Evolutionary conservation across 345 rosid species (phyloP).

Genomic region (Gossypium thurberi): DNA sequence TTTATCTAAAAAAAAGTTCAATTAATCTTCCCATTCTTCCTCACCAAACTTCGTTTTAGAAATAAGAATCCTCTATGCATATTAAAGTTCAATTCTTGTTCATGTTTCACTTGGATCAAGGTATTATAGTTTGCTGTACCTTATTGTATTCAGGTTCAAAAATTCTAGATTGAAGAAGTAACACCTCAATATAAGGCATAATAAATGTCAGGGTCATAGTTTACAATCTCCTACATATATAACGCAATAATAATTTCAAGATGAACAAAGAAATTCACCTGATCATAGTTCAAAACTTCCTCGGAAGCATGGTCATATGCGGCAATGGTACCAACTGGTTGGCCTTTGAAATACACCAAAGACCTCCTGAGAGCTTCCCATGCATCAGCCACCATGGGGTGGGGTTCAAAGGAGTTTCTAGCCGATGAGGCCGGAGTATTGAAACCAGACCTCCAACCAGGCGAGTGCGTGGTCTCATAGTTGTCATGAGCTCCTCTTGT

Average conservation of each 20-base stretch:
- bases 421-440: conserved; percentile 73
- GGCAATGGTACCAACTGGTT: conserved; percentile 86
- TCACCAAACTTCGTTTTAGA: neutral
- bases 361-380: conserved; percentile 90
- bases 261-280: conserved; percentile 36
- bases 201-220: neutral
- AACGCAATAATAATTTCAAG: neutral
- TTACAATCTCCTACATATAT: neutral
- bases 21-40: neutral
- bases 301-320: conserved; percentile 48
- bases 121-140: neutral
- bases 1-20: neutral
- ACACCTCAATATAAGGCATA: neutral
- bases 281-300: conserved; percentile 94
- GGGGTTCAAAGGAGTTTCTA: conserved; percentile 90
- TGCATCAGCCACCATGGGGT: conserved; percentile 93
- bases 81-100: neutral
- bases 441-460: conserved; percentile 62
- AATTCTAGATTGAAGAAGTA: neutral
- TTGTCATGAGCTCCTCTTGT: conserved; percentile 31
- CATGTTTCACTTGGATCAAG: neutral
- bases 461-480: conserved; percentile 50
- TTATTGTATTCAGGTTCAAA: neutral
- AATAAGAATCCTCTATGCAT: neutral
- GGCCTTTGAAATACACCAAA: conserved; percentile 67